Evolutionary conservation across 306 rosid species (phyloP), one percentile per base, ranked within the genome.

Genomic region (Cicer chorassanicum): DNA sequence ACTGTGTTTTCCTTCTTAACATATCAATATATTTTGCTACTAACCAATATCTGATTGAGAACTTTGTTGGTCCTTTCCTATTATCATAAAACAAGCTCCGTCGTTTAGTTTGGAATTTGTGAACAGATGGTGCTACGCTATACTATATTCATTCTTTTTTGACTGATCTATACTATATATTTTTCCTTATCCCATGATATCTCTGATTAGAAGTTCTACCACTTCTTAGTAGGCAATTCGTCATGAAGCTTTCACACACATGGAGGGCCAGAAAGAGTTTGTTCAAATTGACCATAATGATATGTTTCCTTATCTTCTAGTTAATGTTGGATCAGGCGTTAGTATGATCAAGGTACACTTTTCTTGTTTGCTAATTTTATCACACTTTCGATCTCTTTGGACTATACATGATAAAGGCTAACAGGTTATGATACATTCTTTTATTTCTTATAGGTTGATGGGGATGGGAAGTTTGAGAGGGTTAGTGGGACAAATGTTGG

Each of bases 231-330:
- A 95, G 99, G 99, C 99, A 59, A 95, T 95, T 78, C 97, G 99
- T 44, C 99, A 95, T 81, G 99, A 95, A 90, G 98, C 99, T 80
- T 95, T 92, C 87, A 95, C 99, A n/a, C 99, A 95, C 78, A 89
- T 81, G 96, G 99, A 95, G 78, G 97, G 99, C 78, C 88, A 83
- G 68, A 95, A 92, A 85, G 92, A 92, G 83, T 95, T 95, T 66
- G 89, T 92, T 83, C 99, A 95, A 84, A 93, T 95, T 79, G 99
- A 95, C 70, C 96, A 84, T 4, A 95, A 89, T 73, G 98, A 95
- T 11, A 24, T 95, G 82, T 95, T 85, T 81, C 99, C 99, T 14
- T 95, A 86, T 89, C 97, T 94, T 76, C 93, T 94, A n/a, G 99
- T 94, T 74, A 94, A 92, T 68, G 84, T 94, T 85, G 99, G 99